phyloP scores from a whole-genome alignment of 805 yeast species.

The Debaryomyces hansenii region DNA sequence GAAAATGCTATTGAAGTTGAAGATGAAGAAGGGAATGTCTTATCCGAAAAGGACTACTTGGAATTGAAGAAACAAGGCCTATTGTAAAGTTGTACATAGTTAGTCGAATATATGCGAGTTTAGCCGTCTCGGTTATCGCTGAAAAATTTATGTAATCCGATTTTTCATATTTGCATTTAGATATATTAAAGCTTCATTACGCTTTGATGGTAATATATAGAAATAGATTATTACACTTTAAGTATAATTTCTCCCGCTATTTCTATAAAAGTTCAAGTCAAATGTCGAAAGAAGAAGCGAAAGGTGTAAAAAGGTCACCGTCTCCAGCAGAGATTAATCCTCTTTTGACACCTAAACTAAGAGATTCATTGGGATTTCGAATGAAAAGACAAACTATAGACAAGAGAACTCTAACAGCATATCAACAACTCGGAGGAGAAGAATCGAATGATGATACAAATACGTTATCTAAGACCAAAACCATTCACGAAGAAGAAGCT shows the following conservation, averaged over 20 bases:
- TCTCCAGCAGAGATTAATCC: constrained; percentile 8
- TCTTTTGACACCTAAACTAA: constrained; percentile 8
- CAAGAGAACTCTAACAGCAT: constrained; percentile 41
- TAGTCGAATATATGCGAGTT: neutral
- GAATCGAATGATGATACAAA: constrained; percentile 16
- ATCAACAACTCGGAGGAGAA: constrained; percentile 40
- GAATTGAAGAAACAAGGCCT: constrained; percentile 90
- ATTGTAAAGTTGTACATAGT: constrained; percentile 36
- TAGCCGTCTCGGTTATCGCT: neutral
- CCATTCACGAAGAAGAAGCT: constrained; percentile 54
- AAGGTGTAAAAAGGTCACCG: constrained; percentile 8
- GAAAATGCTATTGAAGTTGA: constrained; percentile 78
- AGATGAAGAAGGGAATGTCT: constrained; percentile 90
- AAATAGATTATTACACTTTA: neutral
- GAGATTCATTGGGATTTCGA: constrained; percentile 51
- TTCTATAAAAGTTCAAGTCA: neutral
- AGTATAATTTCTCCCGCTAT: neutral
- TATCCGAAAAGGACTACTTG: constrained; percentile 77
- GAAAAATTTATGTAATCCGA: neutral
- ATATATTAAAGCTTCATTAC: neutral
- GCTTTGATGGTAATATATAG: neutral
- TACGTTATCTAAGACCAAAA: constrained; percentile 24
- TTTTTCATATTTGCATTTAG: neutral
- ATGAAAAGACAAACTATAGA: constrained; percentile 45
- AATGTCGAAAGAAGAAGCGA: constrained; percentile 5